Evolutionary conservation across 495 filamentous ascomycete species (phyloP).

Genomic region (Aspergillus mulundensis): DNA sequence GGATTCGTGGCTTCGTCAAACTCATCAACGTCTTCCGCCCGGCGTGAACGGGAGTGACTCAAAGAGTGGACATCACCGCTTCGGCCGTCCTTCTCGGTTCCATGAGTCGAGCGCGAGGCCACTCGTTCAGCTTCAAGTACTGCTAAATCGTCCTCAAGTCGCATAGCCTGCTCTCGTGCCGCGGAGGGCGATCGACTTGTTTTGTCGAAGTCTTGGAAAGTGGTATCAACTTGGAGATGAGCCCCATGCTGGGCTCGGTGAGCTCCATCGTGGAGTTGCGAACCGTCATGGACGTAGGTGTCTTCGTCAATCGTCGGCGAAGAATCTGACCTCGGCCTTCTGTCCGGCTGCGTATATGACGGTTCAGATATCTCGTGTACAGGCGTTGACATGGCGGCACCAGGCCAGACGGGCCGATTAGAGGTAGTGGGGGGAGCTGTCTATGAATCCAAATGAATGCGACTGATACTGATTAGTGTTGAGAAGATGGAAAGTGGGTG

Average conservation of each 20-base stretch:
- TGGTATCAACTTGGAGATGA: slow-evolving; percentile 34
- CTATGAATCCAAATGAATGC: not conserved
- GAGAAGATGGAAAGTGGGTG: not conserved
- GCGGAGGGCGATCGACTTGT: slow-evolving; percentile 45
- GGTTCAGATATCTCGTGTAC: slow-evolving; percentile 37
- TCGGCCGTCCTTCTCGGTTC: slow-evolving; percentile 34
- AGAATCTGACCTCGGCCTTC: slow-evolving; percentile 12
- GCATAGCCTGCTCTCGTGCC: slow-evolving; percentile 61
- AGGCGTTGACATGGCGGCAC: slow-evolving; percentile 52
- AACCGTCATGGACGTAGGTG: slow-evolving; percentile 32
- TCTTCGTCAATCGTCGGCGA: slow-evolving; percentile 37
- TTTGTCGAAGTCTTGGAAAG: slow-evolving; percentile 24
- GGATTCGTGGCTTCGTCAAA: slow-evolving; percentile 77
- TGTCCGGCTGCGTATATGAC: slow-evolving; percentile 22
- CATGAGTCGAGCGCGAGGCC: slow-evolving; percentile 53
- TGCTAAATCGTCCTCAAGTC: slow-evolving; percentile 80
- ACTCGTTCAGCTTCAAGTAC: slow-evolving; percentile 78
- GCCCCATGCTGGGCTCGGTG: not conserved
- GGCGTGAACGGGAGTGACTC: slow-evolving; percentile 45
- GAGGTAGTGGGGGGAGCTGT: not conserved
- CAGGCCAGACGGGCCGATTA: slow-evolving; percentile 24
- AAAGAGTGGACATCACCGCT: slow-evolving; percentile 38
- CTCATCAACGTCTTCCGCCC: slow-evolving; percentile 67
- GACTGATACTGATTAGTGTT: slow-evolving; percentile 1
- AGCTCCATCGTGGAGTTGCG: slow-evolving; percentile 23